Percentiles rank a stretch among this genome's conserved stretches.
Conservation (phyloP, 2,329 filamentous ascomycete species). For the Diaporthe vaccinii region DNA sequence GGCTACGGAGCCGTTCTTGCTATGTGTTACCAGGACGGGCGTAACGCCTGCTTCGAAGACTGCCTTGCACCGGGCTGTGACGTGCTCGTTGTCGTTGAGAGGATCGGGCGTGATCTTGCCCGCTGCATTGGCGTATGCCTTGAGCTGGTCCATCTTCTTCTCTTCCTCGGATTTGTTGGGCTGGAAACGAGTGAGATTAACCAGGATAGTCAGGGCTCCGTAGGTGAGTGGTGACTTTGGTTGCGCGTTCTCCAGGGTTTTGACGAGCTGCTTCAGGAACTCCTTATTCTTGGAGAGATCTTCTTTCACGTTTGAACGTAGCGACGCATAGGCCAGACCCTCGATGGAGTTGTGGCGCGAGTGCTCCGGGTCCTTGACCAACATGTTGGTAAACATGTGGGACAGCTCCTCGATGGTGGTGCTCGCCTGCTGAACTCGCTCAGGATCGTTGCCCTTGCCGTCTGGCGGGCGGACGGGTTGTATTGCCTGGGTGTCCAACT, state of each 20-base stretch:
- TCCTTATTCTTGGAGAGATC: constrained; percentile 76
- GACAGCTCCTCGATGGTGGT: constrained; percentile 77
- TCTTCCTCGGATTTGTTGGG: constrained; percentile 88
- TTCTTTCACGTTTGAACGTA: constrained; percentile 89
- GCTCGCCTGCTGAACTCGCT: constrained; percentile 64
- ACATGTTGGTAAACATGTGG: constrained; percentile 74
- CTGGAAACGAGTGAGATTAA: constrained; percentile 86
- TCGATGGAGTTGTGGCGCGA: constrained; percentile 82
- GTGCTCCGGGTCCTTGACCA: constrained; percentile 69
- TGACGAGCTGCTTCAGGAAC: constrained; percentile 79
- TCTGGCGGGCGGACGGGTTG: constrained; percentile 58
- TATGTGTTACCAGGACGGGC: constrained; percentile 81
- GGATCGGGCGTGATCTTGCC: constrained; percentile 75
- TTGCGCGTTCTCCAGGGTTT: constrained; percentile 69
- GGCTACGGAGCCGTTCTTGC: constrained; percentile 78
- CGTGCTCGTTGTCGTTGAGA: constrained; percentile 82
- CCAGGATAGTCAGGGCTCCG: constrained; percentile 86
- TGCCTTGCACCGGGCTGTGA: constrained; percentile 79
- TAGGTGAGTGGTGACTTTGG: constrained; percentile 82
- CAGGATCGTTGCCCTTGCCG: constrained; percentile 51
- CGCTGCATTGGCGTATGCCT: constrained; percentile 91
- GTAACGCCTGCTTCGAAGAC: constrained; percentile 85
- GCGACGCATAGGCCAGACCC: constrained; percentile 90
- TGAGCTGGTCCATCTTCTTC: constrained; percentile 90
- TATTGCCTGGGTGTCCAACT: constrained; percentile 64